These are phyloP conservation scores for Silene latifolia DNA, from an alignment of 148 eudicot genomes.

Conservation along the genomic window DNA sequence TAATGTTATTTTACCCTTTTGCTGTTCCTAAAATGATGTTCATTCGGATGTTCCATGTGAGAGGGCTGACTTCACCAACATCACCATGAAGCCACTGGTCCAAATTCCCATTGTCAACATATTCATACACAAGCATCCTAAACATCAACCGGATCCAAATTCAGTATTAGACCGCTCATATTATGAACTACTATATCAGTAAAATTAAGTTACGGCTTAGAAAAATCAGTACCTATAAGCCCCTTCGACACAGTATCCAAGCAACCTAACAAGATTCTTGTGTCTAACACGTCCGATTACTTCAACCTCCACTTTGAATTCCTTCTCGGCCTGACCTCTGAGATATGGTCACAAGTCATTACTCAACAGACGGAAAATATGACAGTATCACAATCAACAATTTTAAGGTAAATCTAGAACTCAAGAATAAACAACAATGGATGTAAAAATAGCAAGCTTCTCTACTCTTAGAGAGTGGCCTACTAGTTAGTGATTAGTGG, in stretches of 20 bases:
- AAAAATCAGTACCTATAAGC: conserved; percentile 64
- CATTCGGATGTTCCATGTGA: conserved; percentile 85
- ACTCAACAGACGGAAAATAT: neutral
- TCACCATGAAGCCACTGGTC: conserved; percentile 96
- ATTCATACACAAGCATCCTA: conserved; percentile 96
- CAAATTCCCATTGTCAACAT: conserved; percentile 87
- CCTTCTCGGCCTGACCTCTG: conserved; percentile 98
- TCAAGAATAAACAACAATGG: neutral
- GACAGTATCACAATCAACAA: neutral
- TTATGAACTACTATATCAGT: neutral
- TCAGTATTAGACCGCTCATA: neutral
- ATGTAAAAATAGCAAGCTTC: conserved; percentile 5
- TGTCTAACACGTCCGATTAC: conserved; percentile 96
- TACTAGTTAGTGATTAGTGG: conserved; percentile 4
- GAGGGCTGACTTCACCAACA: conserved; percentile 84
- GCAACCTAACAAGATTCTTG: conserved; percentile 87
- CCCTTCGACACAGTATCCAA: conserved; percentile 95
- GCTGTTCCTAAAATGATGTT: conserved; percentile 79
- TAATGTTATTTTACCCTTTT: conserved; percentile 55
- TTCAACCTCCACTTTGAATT: conserved; percentile 91
- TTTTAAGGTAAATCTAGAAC: neutral
- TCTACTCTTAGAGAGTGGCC: conserved; percentile 16
- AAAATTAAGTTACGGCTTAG: neutral
- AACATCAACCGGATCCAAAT: conserved; percentile 10
- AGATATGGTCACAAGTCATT: conserved; percentile 20